Evolutionary conservation across 768 basidiomycete genomes (phyloP).

Genomic region (Termitomyces eurrhizus): DNA sequence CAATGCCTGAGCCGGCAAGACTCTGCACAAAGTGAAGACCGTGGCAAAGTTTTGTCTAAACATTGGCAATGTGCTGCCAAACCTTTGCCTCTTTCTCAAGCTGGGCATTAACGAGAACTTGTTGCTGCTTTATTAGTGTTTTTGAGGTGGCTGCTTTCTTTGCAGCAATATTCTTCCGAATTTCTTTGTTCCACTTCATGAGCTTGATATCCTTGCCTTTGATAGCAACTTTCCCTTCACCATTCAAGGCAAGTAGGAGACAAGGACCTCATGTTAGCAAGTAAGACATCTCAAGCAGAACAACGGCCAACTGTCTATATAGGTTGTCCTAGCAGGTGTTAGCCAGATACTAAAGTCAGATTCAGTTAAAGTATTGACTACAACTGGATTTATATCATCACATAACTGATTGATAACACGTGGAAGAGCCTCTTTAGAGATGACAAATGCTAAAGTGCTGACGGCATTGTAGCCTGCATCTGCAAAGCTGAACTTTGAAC

Average conservation of each 20-base stretch:
- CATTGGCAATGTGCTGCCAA: constrained; percentile 51
- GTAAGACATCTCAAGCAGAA: too few relatives aligned
- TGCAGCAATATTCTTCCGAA: constrained; percentile 77
- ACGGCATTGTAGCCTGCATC: constrained; percentile 68
- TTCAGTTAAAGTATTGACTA: constrained; percentile 62
- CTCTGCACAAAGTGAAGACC: too few relatives aligned
- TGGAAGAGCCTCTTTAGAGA: constrained; percentile 64
- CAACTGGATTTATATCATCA: constrained; percentile 53
- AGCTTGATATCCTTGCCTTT: constrained; percentile 90
- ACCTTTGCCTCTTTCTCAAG: constrained; percentile 73
- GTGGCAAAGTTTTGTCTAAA: too few relatives aligned
- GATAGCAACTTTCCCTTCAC: constrained; percentile 37
- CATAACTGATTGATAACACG: too few relatives aligned
- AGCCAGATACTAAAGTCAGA: too few relatives aligned
- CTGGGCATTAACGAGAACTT: constrained; percentile 79
- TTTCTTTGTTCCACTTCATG: constrained; percentile 88
- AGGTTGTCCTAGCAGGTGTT: too few relatives aligned
- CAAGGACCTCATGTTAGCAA: background rate
- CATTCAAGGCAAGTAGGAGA: constrained; percentile 65
- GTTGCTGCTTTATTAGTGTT: constrained; percentile 78
- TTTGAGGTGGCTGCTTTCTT: constrained; percentile 61
- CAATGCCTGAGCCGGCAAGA: too few relatives aligned
- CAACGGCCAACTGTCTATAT: too few relatives aligned
- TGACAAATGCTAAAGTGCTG: constrained; percentile 77
- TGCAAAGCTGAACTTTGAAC: too few relatives aligned